Conservation (phyloP, 495 filamentous ascomycete genomes). For the Margaritispora aquatica region DNA sequence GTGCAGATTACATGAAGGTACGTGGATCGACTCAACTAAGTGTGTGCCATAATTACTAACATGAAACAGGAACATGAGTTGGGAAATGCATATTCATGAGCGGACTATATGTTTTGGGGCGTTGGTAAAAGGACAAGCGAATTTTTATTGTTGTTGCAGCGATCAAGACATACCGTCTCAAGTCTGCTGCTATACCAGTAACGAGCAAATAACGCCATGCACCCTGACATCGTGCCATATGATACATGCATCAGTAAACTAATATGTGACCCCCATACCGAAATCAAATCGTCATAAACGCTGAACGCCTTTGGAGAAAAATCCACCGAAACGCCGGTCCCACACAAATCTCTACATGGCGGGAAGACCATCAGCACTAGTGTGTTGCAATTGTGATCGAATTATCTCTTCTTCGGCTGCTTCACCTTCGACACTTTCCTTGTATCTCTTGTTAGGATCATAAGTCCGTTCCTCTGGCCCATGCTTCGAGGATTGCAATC, state of each 20-base stretch:
- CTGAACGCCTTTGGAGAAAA: background rate
- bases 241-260: background rate
- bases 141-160: background rate
- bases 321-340: constrained; percentile 5
- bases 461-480: constrained; percentile 24
- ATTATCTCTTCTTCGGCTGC: constrained; percentile 24
- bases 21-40: constrained; percentile 17
- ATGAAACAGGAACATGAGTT: constrained; percentile 66
- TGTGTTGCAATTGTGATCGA: constrained; percentile 15
- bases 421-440: constrained; percentile 20
- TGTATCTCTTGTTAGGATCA: constrained; percentile 24
- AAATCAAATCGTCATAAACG: background rate
- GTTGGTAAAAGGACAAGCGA: background rate
- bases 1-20: constrained; percentile 81
- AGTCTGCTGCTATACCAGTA: background rate
- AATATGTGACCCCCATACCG: background rate
- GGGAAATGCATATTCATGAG: constrained; percentile 54
- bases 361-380: constrained; percentile 9
- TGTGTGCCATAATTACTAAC: constrained; percentile 8
- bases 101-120: background rate
- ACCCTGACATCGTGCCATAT: no score
- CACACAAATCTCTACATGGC: constrained; percentile 8
- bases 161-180: background rate
- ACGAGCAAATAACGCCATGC: background rate
- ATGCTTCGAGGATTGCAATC: constrained; percentile 27